Evolutionary conservation across 192 early-diverging fungal species (phyloP).

Genomic region (Linnemannia hyalina): DNA sequence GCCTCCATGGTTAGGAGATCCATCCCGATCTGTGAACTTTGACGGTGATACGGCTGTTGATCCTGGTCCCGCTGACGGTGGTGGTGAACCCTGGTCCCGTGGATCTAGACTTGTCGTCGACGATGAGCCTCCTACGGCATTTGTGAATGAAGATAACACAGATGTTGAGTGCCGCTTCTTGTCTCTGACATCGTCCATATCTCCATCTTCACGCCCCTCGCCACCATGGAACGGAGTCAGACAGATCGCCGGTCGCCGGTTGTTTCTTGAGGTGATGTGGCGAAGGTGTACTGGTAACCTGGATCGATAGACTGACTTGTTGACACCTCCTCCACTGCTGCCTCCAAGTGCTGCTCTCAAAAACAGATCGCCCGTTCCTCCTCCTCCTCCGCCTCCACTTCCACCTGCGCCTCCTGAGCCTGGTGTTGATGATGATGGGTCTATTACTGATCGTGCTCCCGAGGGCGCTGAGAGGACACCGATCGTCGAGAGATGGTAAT

Average conservation of each 20-base stretch:
- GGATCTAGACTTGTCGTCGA: not conserved
- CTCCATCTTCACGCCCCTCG: not conserved
- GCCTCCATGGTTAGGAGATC: not conserved
- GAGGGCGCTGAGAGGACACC: conserved; percentile 9
- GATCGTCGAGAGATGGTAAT: conserved; percentile 46
- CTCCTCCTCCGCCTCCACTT: conserved; percentile 7
- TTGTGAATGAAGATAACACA: not conserved
- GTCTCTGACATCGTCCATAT: not conserved
- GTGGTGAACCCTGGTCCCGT: not conserved
- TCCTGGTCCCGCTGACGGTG: not conserved
- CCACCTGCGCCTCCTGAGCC: not conserved
- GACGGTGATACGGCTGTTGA: not conserved
- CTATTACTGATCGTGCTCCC: not conserved
- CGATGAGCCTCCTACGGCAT: not conserved
- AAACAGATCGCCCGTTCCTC: conserved; percentile 13
- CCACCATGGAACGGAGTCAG: conserved; percentile 11
- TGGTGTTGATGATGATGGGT: not conserved
- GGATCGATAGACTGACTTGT: conserved; percentile 22
- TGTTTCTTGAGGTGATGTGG: conserved; percentile 44
- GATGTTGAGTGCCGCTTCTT: not conserved
- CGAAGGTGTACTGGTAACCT: conserved; percentile 47
- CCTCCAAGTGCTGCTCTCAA: conserved; percentile 21
- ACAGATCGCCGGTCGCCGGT: conserved; percentile 36
- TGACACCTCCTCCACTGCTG: conserved; percentile 30
- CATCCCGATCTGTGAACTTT: not conserved